A percentile compares a stretch with the other conserved stretches of the same genome.
Evolutionary conservation across 2,329 filamentous ascomycete species (phyloP).

Genomic region (Furcasterigmium furcatum): DNA sequence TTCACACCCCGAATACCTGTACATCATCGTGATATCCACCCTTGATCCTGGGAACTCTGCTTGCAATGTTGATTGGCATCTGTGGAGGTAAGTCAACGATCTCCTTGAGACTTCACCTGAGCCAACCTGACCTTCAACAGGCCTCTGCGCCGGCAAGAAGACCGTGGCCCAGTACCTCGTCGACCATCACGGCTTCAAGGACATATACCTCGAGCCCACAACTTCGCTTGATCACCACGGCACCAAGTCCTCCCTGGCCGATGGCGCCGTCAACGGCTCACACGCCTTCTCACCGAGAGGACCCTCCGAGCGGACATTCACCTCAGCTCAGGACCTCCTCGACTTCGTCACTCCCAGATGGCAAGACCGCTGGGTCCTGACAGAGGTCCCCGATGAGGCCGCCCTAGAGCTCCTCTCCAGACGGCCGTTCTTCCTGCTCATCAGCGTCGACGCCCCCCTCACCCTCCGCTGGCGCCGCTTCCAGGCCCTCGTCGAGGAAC

Average conservation of each 20-base stretch:
- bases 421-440: slow-evolving; percentile 87
- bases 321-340: slow-evolving; percentile 64
- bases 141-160: slow-evolving; percentile 90
- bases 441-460: slow-evolving; percentile 89
- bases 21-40: not conserved
- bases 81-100: slow-evolving; percentile 58
- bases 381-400: slow-evolving; percentile 70
- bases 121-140: slow-evolving; percentile 38
- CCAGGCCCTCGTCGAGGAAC: slow-evolving; percentile 39
- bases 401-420: slow-evolving; percentile 72
- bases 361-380: slow-evolving; percentile 82
- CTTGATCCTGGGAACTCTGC: no score
- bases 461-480: slow-evolving; percentile 80
- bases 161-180: slow-evolving; percentile 86
- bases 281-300: slow-evolving; percentile 2
- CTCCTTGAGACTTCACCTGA: slow-evolving; percentile 1
- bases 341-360: slow-evolving; percentile 85
- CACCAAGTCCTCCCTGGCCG: not conserved
- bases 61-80: slow-evolving; percentile 75
- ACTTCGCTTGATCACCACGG: slow-evolving; percentile 1
- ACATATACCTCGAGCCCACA: slow-evolving; percentile 54
- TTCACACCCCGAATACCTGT: no score
- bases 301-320: slow-evolving; percentile 42
- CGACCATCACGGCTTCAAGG: slow-evolving; percentile 77
- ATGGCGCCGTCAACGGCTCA: slow-evolving; percentile 1